Evolutionary conservation across 1,284 basidiomycete genomes (phyloP).

Genomic region (Apiotrichum laibachii): DNA sequence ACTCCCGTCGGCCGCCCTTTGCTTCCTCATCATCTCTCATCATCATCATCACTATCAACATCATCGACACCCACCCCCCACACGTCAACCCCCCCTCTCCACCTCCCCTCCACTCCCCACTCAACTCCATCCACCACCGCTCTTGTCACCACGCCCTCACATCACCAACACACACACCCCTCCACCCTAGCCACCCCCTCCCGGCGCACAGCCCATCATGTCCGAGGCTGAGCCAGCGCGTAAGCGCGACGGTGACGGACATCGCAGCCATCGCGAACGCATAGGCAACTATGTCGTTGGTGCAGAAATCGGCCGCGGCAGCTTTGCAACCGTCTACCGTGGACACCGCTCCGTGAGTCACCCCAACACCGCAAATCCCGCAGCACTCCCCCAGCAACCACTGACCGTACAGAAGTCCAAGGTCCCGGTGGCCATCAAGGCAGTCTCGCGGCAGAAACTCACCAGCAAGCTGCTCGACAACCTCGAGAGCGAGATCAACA

Average conservation of each 20-base stretch:
- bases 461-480: constrained; percentile 93
- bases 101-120: neutral
- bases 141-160: neutral
- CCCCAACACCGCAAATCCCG: neutral
- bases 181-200: neutral
- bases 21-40: neutral
- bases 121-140: neutral
- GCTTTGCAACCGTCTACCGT: constrained; percentile 93
- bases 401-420: constrained; percentile 61
- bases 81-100: neutral
- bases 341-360: constrained; percentile 78
- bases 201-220: constrained; percentile 7
- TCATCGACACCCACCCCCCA: neutral
- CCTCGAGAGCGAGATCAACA: constrained; percentile 94
- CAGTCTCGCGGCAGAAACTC: constrained; percentile 82
- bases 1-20: neutral
- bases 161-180: neutral
- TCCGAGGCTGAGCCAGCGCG: constrained; percentile 19
- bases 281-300: constrained; percentile 57
- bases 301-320: constrained; percentile 65
- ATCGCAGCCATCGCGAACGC: constrained; percentile 30
- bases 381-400: neutral
- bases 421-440: constrained; percentile 87
- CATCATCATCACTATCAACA: neutral
- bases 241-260: constrained; percentile 19